These are phyloP conservation scores for Tagetes patula DNA, from an alignment of 129 eudicot species.

Conservation along the genomic window DNA sequence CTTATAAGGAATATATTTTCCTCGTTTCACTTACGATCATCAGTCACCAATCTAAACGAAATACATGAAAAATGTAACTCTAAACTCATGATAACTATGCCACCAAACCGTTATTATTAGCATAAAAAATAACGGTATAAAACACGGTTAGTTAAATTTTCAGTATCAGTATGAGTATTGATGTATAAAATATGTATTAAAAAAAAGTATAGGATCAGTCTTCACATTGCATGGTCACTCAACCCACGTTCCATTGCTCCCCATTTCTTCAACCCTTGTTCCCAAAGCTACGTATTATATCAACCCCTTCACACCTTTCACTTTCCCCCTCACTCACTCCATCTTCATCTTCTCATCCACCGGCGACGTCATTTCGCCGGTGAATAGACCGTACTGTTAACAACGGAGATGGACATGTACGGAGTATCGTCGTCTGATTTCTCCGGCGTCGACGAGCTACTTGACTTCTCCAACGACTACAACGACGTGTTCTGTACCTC, in stretches of 20 bases:
- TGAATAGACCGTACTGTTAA: too few relatives aligned
- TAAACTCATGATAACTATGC: too few relatives aligned
- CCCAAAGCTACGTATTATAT: slow-evolving; percentile 39
- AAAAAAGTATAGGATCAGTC: slow-evolving; percentile 21
- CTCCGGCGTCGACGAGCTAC: slow-evolving; percentile 59
- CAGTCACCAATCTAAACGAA: too few relatives aligned
- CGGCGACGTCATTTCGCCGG: neutral
- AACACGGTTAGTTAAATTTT: too few relatives aligned
- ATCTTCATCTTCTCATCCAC: slow-evolving; percentile 14
- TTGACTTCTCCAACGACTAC: slow-evolving; percentile 59
- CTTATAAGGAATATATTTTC: too few relatives aligned
- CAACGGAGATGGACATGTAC: slow-evolving; percentile 46
- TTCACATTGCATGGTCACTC: slow-evolving; percentile 67
- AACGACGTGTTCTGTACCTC: slow-evolving; percentile 39
- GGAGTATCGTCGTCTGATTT: slow-evolving; percentile 36
- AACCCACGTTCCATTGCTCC: slow-evolving; percentile 71
- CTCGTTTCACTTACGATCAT: too few relatives aligned
- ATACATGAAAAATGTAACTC: too few relatives aligned
- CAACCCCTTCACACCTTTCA: slow-evolving; percentile 24
- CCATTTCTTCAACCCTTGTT: slow-evolving; percentile 31
- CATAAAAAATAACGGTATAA: too few relatives aligned
- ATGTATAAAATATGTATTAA: neutral
- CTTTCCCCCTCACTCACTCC: slow-evolving; percentile 27
- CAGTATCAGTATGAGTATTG: too few relatives aligned
- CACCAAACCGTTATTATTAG: too few relatives aligned